Base-by-base conservation (phyloP, 2,329 filamentous ascomycete species). In the Aspergillus sp. region DNA sequence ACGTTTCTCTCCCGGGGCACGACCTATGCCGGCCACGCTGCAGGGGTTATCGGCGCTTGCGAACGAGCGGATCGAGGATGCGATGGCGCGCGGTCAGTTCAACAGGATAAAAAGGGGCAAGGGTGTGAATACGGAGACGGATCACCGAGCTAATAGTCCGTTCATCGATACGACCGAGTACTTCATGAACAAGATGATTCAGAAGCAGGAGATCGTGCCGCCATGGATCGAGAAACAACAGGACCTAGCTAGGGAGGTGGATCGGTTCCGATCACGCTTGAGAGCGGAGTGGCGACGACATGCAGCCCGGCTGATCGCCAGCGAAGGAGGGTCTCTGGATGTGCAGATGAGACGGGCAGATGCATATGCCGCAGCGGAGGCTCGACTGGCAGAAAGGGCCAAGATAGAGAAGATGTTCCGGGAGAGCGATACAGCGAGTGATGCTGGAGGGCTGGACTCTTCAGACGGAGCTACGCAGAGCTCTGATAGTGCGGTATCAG, bases 141-240 rank as follows among this genome's bases (percentile, higher is more conserved):
- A 98, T 67, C 81, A 90, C 54, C 88, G 91, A 65, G 90, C 91
- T 1, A 89, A 89, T 67, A 96, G 90, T 67, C 92, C 95, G 0
- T 98, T 96, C 70, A 86, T 98, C 59, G 92, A 98, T 71, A 98
- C 94, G 0, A 98, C 95, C 0, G 94, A 98, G 76, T 97, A 97
- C 74, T 91, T 98, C 69, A 90, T 98, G 89, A 98, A 99, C 78
- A 95, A 96, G 78, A 97, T 98, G 81, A 97, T 99, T 64, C 91
- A 97, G 78, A 89, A 90, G 60, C 95, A 99, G 76, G 93, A 96
- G 19, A 91, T 98, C 61, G 91, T 96, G 0, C 95, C 95, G 0
- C 94, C 94, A 0, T 99, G 95, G 95, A 98, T 99, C 61, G 95
- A 99, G 77, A 98, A 97, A 78, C 95, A 99, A 75, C 94, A 98